phyloP scores from a whole-genome alignment of 75 land plant genomes.

The Cupressus sempervirens region DNA sequence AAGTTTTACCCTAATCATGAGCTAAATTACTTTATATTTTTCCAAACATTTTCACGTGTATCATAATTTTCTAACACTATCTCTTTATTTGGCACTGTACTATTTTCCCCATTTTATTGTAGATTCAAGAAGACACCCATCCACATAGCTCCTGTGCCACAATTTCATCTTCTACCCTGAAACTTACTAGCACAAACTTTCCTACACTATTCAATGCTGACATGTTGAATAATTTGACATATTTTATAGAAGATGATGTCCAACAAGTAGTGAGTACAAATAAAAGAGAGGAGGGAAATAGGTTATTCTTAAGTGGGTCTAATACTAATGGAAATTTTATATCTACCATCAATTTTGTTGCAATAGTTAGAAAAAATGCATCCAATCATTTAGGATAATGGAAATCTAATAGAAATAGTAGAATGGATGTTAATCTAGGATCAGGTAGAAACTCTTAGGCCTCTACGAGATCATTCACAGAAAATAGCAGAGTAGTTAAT shows the following conservation, averaged over 20 bases:
- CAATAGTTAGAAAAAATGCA: slow-evolving; percentile 72
- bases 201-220: slow-evolving; percentile 56
- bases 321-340: slow-evolving; percentile 28
- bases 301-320: slow-evolving; percentile 34
- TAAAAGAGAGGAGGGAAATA: slow-evolving; percentile 32
- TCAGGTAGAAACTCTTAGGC: slow-evolving; percentile 48
- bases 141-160: slow-evolving; percentile 28
- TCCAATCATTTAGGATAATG: slow-evolving; percentile 61
- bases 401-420: slow-evolving; percentile 65
- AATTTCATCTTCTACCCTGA: slow-evolving; percentile 58
- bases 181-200: slow-evolving; percentile 57
- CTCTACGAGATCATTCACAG: slow-evolving; percentile 40
- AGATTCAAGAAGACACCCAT: slow-evolving; percentile 75
- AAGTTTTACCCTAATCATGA: neutral
- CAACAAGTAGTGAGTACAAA: slow-evolving; percentile 30
- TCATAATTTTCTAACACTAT: neutral
- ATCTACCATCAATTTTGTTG: slow-evolving; percentile 63
- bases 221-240: slow-evolving; percentile 34
- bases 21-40: neutral
- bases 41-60: neutral
- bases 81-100: neutral
- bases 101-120: slow-evolving; percentile 17
- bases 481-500: slow-evolving; percentile 31
- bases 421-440: slow-evolving; percentile 45
- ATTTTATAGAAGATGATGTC: slow-evolving; percentile 42